Conservation (phyloP, 805 yeast species). For the Cyberlindnera amylophila region DNA sequence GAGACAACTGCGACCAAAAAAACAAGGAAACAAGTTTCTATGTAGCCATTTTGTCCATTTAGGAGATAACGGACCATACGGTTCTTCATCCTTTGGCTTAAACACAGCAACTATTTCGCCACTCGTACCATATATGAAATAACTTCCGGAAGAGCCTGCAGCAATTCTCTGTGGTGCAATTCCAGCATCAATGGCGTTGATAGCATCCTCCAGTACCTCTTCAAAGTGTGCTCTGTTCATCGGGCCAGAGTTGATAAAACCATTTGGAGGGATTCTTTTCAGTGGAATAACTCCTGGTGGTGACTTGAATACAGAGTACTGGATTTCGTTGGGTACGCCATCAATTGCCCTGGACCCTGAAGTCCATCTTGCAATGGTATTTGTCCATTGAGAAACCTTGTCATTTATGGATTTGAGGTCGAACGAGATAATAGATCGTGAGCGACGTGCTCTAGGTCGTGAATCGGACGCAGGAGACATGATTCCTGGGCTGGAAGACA, state of each 20-base stretch:
- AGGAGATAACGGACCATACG: conserved; percentile 73
- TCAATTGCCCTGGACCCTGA: conserved; percentile 17
- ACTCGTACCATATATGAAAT: conserved; percentile 44
- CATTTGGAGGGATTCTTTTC: conserved; percentile 27
- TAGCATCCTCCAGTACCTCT: conserved; percentile 39
- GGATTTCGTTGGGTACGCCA: conserved; percentile 39
- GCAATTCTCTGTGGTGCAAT: conserved; percentile 50
- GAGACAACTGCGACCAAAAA: conserved; percentile 68
- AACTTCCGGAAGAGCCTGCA: conserved; percentile 69
- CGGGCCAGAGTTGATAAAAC: conserved; percentile 28
- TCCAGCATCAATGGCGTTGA: conserved; percentile 43
- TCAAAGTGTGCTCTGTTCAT: conserved; percentile 32
- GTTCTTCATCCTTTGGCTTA: conserved; percentile 79
- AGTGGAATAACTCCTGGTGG: conserved; percentile 30
- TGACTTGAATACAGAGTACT: conserved; percentile 52
- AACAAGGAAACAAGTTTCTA: conserved; percentile 70
- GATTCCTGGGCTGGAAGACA: neutral
- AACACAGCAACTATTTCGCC: conserved; percentile 53
- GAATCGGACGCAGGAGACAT: neutral
- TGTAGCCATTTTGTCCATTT: conserved; percentile 81
- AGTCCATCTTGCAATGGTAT: conserved; percentile 28
- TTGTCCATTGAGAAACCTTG: conserved; percentile 27
- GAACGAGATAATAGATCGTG: conserved; percentile 24
- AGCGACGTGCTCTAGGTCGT: conserved; percentile 7
- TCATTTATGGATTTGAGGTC: conserved; percentile 23